Percentiles rank a stretch among this genome's conserved stretches.
Conservation (phyloP, 345 rosid species). For the Trapa bicornis region DNA sequence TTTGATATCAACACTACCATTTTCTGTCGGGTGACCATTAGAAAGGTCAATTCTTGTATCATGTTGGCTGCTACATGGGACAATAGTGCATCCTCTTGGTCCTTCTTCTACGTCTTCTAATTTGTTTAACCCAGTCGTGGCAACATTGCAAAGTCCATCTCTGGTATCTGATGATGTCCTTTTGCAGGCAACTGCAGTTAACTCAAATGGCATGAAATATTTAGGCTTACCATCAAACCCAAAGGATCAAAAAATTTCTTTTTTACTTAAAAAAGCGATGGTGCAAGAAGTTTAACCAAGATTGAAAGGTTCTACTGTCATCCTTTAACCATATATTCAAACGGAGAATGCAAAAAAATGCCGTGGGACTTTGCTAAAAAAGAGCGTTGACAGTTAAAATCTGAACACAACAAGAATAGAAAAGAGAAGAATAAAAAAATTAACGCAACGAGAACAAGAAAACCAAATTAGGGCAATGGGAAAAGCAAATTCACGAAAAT, state of each 20-base stretch:
- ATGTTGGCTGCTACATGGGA: conserved; percentile 5
- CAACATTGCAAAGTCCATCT: conserved; percentile 9
- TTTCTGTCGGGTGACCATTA: conserved; percentile 4
- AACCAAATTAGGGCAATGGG: background rate
- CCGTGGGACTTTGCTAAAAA: background rate
- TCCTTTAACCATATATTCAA: background rate
- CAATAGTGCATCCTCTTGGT: conserved; percentile 3
- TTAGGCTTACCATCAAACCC: background rate
- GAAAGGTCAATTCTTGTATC: conserved; percentile 4
- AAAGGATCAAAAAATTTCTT: background rate
- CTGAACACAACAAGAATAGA: background rate
- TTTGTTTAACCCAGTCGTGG: conserved; percentile 7
- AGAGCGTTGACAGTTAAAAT: background rate
- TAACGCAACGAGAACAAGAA: background rate
- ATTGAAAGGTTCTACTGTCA: background rate
- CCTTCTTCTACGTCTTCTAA: conserved; percentile 4
- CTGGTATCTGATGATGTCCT: background rate
- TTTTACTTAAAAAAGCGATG: background rate
- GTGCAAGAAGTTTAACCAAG: background rate
- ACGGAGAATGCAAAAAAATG: background rate
- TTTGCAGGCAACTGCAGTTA: background rate
- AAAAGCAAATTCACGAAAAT: background rate
- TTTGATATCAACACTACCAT: background rate
- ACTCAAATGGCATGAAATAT: background rate
- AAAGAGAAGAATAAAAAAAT: background rate